phyloP scores from a whole-genome alignment of 495 filamentous ascomycete species.

The Xylaria bambusicola region DNA sequence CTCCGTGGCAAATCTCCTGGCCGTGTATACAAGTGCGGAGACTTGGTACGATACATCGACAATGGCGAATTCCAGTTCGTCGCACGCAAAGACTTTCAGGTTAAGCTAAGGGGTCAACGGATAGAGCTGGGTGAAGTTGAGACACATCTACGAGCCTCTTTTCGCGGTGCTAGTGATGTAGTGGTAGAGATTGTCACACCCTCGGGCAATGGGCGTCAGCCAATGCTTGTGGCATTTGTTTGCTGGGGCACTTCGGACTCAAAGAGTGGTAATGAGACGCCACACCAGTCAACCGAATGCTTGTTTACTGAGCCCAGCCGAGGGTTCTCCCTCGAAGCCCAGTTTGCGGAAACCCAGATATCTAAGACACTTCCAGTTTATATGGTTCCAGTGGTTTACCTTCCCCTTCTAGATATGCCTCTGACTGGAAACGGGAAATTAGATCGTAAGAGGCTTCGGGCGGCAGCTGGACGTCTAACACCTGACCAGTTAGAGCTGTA shows the following conservation, averaged over 20 bases:
- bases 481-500: constrained; percentile 3
- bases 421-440: constrained; percentile 55
- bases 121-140: constrained; percentile 32
- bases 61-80: neutral
- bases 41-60: constrained; percentile 1
- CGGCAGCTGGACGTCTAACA: neutral
- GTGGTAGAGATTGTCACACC: constrained; percentile 1
- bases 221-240: constrained; percentile 11
- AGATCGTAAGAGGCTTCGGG: constrained; percentile 37
- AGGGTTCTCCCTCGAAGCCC: constrained; percentile 1
- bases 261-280: neutral
- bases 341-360: constrained; percentile 4
- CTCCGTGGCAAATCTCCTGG: neutral
- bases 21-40: constrained; percentile 12
- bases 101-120: constrained; percentile 29
- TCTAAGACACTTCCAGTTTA: constrained; percentile 31
- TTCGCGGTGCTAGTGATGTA: neutral
- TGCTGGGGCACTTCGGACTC: neutral
- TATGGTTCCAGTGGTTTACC: constrained; percentile 58
- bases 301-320: neutral
- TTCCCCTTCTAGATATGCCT: constrained; percentile 53
- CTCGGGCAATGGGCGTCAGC: neutral
- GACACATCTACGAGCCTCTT: neutral
- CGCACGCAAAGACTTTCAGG: constrained; percentile 28
- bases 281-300: neutral